phyloP scores from a whole-genome alignment of 2,329 filamentous ascomycete genomes.

The Plectosphaerella plurivora region DNA sequence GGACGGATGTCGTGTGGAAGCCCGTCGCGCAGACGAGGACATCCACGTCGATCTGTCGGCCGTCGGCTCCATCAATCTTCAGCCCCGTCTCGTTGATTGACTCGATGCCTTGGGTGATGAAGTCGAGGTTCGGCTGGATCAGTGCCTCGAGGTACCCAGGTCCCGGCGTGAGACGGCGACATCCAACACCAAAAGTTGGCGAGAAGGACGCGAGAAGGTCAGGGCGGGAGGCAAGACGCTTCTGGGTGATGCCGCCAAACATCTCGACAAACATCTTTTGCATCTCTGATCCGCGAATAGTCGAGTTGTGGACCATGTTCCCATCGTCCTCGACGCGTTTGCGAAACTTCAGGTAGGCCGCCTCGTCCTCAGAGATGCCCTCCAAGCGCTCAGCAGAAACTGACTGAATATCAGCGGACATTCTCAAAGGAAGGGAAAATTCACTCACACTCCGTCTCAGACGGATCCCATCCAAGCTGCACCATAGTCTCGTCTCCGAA shows the following conservation, averaged over 20 bases:
- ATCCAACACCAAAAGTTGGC: conserved; percentile 37
- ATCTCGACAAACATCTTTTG: conserved; percentile 21
- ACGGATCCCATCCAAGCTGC: conserved; percentile 31
- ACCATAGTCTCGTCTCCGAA: conserved; percentile 41
- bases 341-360: conserved; percentile 32
- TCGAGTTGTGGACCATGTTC: conserved; percentile 36
- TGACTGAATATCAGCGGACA: conserved; percentile 2
- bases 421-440: no score
- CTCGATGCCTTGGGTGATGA: conserved; percentile 23
- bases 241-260: conserved; percentile 32
- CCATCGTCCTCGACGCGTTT: conserved; percentile 38
- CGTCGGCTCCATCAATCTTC: neutral
- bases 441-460: conserved; percentile 19
- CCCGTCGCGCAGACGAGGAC: neutral
- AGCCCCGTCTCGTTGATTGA: conserved; percentile 15
- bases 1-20: neutral
- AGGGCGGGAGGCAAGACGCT: conserved; percentile 13
- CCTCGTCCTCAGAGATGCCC: conserved; percentile 29
- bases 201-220: conserved; percentile 11
- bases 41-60: neutral
- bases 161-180: conserved; percentile 45
- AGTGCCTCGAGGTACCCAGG: conserved; percentile 42
- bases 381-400: conserved; percentile 27
- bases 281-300: conserved; percentile 29
- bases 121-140: conserved; percentile 12